Percentiles rank a stretch among this genome's conserved stretches.
Conservation (phyloP, 2,329 filamentous ascomycete species). For the Exophiala phaeomuriformis region DNA sequence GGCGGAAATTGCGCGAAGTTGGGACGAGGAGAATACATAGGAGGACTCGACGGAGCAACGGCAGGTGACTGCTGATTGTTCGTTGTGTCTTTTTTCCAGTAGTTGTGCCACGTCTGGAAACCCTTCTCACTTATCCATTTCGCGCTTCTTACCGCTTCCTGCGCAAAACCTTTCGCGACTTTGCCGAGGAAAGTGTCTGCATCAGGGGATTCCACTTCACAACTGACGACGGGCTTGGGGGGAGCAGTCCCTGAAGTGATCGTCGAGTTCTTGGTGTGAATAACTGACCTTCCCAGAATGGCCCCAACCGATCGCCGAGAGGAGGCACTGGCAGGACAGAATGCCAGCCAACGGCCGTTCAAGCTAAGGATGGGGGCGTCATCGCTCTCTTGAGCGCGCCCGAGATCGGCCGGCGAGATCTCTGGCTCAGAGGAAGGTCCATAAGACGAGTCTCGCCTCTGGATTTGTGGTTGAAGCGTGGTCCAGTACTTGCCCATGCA, state of each 20-base stretch:
- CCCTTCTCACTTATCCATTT: slow-evolving; percentile 46
- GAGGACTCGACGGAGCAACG: slow-evolving; percentile 30
- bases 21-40: slow-evolving; percentile 27
- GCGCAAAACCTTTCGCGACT: slow-evolving; percentile 43
- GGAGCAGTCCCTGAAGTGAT: slow-evolving; percentile 39
- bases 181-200: slow-evolving; percentile 43
- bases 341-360: slow-evolving; percentile 42
- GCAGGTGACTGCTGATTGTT: slow-evolving; percentile 23
- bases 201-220: slow-evolving; percentile 41
- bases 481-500: slow-evolving; percentile 94
- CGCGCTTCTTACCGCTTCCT: slow-evolving; percentile 43
- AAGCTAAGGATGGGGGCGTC: slow-evolving; percentile 39
- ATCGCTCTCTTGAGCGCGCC: slow-evolving; percentile 27
- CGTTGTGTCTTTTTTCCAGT: slow-evolving; percentile 40
- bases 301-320: slow-evolving; percentile 37
- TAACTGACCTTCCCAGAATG: slow-evolving; percentile 33
- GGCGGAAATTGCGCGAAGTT: slow-evolving; percentile 39
- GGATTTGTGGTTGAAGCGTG: slow-evolving; percentile 55
- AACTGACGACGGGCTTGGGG: slow-evolving; percentile 37
- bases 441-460: slow-evolving; percentile 41
- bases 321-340: slow-evolving; percentile 38
- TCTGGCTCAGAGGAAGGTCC: slow-evolving; percentile 41
- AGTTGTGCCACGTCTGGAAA: slow-evolving; percentile 44
- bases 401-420: slow-evolving; percentile 36
- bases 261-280: slow-evolving; percentile 35